phyloP scores from a whole-genome alignment of 2,329 filamentous ascomycete genomes.

The Lasiodiplodia gonubiensis region DNA sequence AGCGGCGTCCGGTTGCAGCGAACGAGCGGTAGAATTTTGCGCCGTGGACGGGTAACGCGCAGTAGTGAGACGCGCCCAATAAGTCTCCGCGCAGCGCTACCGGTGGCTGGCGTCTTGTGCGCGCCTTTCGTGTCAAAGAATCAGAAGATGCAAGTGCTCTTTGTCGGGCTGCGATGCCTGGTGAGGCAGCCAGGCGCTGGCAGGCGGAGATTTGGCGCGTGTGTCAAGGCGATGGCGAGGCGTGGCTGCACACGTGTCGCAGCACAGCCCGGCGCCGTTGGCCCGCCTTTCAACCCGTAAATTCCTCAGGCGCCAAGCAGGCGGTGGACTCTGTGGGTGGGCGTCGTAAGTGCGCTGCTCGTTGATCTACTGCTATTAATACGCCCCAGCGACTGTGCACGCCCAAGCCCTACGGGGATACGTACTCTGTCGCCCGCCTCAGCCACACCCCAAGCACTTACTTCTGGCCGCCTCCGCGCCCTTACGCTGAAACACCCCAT shows the following conservation, averaged over 20 bases:
- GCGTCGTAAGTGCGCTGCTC: slow-evolving; percentile 9
- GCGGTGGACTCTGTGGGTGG: slow-evolving; percentile 16
- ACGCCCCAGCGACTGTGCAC: background rate
- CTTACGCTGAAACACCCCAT: slow-evolving; percentile 14
- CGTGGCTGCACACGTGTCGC: slow-evolving; percentile 26
- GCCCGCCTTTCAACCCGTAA: slow-evolving; percentile 2
- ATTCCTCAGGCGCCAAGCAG: background rate
- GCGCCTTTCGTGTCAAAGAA: background rate
- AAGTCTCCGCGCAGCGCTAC: background rate
- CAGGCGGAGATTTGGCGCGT: background rate
- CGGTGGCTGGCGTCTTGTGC: background rate
- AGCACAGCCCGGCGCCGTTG: slow-evolving; percentile 6
- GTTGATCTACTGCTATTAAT: background rate
- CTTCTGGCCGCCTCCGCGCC: slow-evolving; percentile 7
- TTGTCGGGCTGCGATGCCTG: background rate
- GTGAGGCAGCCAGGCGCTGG: slow-evolving; percentile 1
- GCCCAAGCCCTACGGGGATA: background rate
- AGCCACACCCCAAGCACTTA: slow-evolving; percentile 21
- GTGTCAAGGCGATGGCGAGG: slow-evolving; percentile 17
- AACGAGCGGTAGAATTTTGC: background rate
- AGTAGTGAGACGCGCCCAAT: slow-evolving; percentile 21
- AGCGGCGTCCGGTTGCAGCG: background rate
- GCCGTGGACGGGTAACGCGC: background rate
- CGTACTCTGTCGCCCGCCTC: slow-evolving; percentile 4
- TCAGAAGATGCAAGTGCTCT: background rate